Base-by-base conservation (phyloP, 441 rosid genomes). In the Kokia cookei region DNA sequence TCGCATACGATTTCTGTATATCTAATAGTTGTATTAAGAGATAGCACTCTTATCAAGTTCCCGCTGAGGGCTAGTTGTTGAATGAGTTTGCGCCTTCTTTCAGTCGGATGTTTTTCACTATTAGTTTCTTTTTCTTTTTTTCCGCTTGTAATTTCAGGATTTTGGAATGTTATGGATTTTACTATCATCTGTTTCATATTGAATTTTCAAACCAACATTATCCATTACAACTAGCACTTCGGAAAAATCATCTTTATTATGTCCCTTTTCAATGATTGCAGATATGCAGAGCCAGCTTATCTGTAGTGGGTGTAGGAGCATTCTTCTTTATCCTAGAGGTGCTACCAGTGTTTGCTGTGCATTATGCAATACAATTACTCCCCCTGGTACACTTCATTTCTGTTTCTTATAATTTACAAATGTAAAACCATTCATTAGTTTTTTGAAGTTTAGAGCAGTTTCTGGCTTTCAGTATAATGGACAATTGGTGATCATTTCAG, bases 231-330 rank as follows among this genome's bases (percentile, higher is more conserved):
- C 37, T 5, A 32, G 37, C 6, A 32, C 37, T 32, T 32, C 5
- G 37, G 37, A 32, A 32, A 29, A n/a, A 9, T 68, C 29, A 10
- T 29, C 51, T 54, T 79, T 71, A 5, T 35, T 32, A 17, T 61
- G 47, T 43, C 43, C 32, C 2, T 61, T 68, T 77, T 73, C 65
- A 59, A 29, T 68, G 13, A 32, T 63, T 80, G 74, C 83, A 93
- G 99, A 78, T 61, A 96, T 96, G 99, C 98, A 96, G 93, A 89
- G 95, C 82, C 99, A 92, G 85, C 78, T 93, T 35, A 85, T 91
- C 66, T 96, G 99, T 74, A 85, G 63, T 76, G 97, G 98, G 51
- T 96, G 98, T 80, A 86, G 97, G 82, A 96, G 81, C 82, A 76
- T 82, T 74, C 93, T 96, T 81, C 82, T 93, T 70, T 93, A 93